Base-by-base conservation (phyloP, 2,329 filamentous ascomycete species). In the Plenodomus biglobosus region DNA sequence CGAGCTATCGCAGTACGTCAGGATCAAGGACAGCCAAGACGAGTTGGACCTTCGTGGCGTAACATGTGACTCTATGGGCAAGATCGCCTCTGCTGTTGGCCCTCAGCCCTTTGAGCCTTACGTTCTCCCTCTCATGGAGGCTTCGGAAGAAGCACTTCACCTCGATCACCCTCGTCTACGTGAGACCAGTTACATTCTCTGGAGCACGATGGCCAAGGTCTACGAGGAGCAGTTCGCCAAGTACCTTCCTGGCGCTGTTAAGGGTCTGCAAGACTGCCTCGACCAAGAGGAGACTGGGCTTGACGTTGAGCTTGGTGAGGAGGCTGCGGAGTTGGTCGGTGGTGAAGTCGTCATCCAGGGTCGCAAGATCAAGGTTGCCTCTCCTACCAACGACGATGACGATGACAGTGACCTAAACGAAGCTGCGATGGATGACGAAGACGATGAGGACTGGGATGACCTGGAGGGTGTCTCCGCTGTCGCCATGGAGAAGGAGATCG, bases 141-240 rank as follows among this genome's bases (percentile, higher is more conserved):
- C 92, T 13, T 96, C 90, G 59, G 92, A 96, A 74, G 92, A 96
- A 73, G 92, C 88, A 46, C 81, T 97, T 2, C 80, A 87, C 61
- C 85, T 99, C 2, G 92, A 90, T 62, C 92, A 96, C 75, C 88
- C 92, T 36, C 84, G 92, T 48, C 84, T 97, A 42, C 89, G 91
- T 73, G 94, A 99, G 78, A 96, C 91, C 53, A 96, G 90, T 70
- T 99, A 96, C 76, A 95, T 97, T 54, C 81, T 99, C 45, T 99
- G 94, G 92, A 91, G 90, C 58, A 90, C 89, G 35, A 85, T 99
- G 69, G 88, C 92, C 54, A 95, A 95, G 77, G 90, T 97, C 8
- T 97, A 97, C 73, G 86, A 87, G 64, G 87, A 90, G 66, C 80
- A 91, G 45, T 92, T 95, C 54, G 83, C 84, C 47, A 85, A 88